A percentile compares a stretch with the other conserved stretches of the same genome.
These are phyloP conservation scores for Populus nigra DNA, from an alignment of 345 rosid genomes.

Conservation along the genomic window DNA sequence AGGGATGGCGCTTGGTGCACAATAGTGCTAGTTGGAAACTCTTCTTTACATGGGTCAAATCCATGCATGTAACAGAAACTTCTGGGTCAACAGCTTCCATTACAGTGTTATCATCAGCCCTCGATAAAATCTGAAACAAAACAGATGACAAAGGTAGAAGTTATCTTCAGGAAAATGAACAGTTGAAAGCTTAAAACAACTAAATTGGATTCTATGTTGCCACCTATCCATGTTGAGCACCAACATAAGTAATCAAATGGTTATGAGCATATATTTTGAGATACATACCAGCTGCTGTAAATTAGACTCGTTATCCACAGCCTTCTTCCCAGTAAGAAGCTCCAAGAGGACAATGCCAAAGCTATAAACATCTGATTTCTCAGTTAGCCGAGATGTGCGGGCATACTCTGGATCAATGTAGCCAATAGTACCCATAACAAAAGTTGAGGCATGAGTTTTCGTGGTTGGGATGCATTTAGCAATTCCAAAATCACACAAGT, in stretches of 20 bases:
- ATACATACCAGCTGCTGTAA: constrained; percentile 80
- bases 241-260: neutral
- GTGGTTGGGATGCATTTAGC: constrained; percentile 78
- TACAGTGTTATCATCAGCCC: constrained; percentile 69
- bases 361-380: constrained; percentile 93
- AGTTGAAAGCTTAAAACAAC: neutral
- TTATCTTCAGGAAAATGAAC: neutral
- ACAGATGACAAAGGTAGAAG: neutral
- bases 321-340: constrained; percentile 91
- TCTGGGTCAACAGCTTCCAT: constrained; percentile 95
- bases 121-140: constrained; percentile 56
- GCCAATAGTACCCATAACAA: constrained; percentile 87
- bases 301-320: constrained; percentile 86
- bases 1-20: constrained; percentile 69
- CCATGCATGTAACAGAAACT: constrained; percentile 77
- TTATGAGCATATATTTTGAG: neutral
- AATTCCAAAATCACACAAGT: constrained; percentile 84
- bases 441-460: constrained; percentile 76
- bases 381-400: constrained; percentile 71
- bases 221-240: neutral
- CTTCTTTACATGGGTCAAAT: constrained; percentile 58
- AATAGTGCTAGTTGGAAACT: constrained; percentile 73
- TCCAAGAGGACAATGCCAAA: constrained; percentile 93
- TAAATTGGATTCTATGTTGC: neutral
- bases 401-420: constrained; percentile 99